These are phyloP conservation scores for Viola pubescens DNA, from an alignment of 441 rosid genomes.

Conservation along the genomic window DNA sequence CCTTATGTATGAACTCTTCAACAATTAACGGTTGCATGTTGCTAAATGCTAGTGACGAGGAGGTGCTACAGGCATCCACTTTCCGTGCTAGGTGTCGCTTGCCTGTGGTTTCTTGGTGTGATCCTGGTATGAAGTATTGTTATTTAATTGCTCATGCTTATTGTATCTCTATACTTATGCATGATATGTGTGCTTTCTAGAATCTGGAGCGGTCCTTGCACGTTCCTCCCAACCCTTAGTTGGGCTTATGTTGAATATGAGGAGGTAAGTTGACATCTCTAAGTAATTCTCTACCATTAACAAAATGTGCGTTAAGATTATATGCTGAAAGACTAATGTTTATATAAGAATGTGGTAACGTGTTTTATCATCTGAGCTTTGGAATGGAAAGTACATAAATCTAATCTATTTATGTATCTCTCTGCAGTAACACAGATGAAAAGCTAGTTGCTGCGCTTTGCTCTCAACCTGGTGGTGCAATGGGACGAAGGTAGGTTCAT, in stretches of 20 bases:
- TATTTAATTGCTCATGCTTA: slow-evolving; percentile 11
- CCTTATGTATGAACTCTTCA: slow-evolving; percentile 14
- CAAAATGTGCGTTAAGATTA: not conserved
- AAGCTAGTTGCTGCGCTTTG: slow-evolving; percentile 94
- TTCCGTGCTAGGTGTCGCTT: slow-evolving; percentile 88
- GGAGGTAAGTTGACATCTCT: slow-evolving; percentile 54
- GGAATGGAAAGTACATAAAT: not conserved
- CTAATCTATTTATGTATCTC: slow-evolving; percentile 11
- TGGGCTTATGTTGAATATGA: slow-evolving; percentile 97
- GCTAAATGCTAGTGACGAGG: slow-evolving; percentile 61
- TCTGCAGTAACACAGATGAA: slow-evolving; percentile 82
- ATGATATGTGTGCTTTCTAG: slow-evolving; percentile 28
- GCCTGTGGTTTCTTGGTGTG: slow-evolving; percentile 94
- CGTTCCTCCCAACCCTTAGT: slow-evolving; percentile 98
- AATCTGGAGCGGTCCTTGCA: slow-evolving; percentile 90
- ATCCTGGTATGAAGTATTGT: slow-evolving; percentile 58
- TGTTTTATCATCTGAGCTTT: slow-evolving; percentile 15
- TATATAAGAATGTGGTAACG: not conserved
- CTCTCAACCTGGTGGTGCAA: slow-evolving; percentile 46
- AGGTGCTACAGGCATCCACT: slow-evolving; percentile 75
- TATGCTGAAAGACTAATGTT: not conserved
- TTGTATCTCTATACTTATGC: slow-evolving; percentile 7
- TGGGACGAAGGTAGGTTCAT: slow-evolving; percentile 45
- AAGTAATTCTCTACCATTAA: not conserved
- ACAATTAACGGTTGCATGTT: slow-evolving; percentile 22